Conservation (phyloP, 31 red algal species). For the Porphyra umbilicalis region DNA sequence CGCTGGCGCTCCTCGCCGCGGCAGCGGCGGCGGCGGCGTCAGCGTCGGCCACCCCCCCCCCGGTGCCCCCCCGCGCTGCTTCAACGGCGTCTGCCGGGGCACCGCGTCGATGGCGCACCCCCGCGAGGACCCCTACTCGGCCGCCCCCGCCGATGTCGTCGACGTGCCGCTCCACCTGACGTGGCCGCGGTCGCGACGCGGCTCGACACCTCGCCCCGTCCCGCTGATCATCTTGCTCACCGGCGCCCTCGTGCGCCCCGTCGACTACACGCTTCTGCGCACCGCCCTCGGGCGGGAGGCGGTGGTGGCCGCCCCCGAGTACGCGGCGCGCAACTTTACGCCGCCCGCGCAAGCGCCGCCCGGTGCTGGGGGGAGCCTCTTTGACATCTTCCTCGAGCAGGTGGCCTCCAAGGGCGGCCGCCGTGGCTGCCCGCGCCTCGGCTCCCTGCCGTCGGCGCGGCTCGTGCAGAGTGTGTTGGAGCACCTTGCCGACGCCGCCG, state of each 20-base stretch:
- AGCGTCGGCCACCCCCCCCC: too few species aligned
- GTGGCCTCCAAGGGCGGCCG: not conserved
- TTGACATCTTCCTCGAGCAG: not conserved
- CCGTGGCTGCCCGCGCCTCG: not conserved
- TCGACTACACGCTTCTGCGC: not conserved
- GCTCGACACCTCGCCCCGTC: not conserved
- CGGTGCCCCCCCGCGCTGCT: too few species aligned
- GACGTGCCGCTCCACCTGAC: not conserved
- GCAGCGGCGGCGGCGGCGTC: too few species aligned
- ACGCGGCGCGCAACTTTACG: not conserved
- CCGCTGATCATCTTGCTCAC: not conserved
- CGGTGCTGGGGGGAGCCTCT: not conserved
- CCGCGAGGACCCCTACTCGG: not conserved
- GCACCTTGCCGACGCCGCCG: not conserved
- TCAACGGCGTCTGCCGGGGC: not conserved
- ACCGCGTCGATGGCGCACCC: not conserved
- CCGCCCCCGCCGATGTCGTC: not conserved
- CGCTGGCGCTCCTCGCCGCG: too few species aligned
- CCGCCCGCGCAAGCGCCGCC: not conserved
- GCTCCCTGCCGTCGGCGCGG: not conserved
- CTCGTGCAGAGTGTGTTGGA: not conserved
- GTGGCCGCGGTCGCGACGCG: not conserved
- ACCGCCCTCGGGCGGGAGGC: not conserved
- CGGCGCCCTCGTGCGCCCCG: not conserved
- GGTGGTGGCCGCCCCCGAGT: not conserved